phyloP scores from a whole-genome alignment of 768 basidiomycete genomes.

The Mycena olivaceomarginata region DNA sequence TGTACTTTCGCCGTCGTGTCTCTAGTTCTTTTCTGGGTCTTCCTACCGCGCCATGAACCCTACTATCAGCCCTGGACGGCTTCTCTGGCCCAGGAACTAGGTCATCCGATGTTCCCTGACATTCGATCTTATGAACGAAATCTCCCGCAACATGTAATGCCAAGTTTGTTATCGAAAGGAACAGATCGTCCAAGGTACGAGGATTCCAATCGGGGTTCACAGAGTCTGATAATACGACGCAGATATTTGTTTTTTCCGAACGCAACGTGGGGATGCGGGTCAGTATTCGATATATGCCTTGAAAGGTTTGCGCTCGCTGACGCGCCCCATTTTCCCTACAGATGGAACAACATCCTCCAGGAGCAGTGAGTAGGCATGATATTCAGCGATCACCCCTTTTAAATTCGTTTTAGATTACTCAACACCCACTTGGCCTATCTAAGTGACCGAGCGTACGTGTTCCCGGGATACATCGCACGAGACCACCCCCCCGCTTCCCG shows the following conservation, averaged over 20 bases:
- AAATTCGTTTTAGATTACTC: constrained; percentile 7
- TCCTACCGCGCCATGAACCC: not conserved
- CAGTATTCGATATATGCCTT: not conserved
- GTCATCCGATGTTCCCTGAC: constrained; percentile 6
- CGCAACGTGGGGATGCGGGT: not conserved
- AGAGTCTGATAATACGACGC: not conserved
- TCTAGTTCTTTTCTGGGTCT: not conserved
- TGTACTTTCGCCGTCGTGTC: not conserved
- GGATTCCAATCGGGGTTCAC: too few relatives aligned
- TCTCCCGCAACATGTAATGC: constrained; percentile 3
- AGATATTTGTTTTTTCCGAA: constrained; percentile 8
- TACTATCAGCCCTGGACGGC: not conserved
- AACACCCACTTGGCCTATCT: constrained; percentile 36
- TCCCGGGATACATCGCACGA: constrained; percentile 17
- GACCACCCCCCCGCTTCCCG: constrained; percentile 39
- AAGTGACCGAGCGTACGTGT: constrained; percentile 24
- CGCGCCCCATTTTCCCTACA: not conserved
- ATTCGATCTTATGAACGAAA: constrained; percentile 8
- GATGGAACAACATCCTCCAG: constrained; percentile 30
- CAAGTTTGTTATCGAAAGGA: not conserved
- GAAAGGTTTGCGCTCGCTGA: not conserved
- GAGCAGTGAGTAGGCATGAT: constrained; percentile 20
- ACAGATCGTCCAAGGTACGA: not conserved
- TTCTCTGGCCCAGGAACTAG: constrained; percentile 3
- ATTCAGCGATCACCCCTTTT: not conserved